Evolutionary conservation across 768 basidiomycete species (phyloP), one percentile per base, ranked within the genome.

Genomic region (Tricholomella constricta): DNA sequence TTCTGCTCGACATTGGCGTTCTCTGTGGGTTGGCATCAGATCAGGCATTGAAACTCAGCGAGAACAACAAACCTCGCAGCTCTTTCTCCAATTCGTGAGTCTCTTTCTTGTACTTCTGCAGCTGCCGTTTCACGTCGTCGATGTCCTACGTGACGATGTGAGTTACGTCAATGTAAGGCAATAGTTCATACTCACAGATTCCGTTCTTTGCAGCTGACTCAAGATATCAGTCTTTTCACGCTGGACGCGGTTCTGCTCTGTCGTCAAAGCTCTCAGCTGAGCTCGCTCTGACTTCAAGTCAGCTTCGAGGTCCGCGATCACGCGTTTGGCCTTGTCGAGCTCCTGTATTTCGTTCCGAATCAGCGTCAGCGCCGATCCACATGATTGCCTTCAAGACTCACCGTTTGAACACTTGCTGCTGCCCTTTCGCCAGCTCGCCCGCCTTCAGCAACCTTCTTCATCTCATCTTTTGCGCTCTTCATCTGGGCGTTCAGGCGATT

Each of bases 61-160:
- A 7, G 36, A 19, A 45, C 23, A 55, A 48, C 79, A 23, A 64
- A 88, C 90, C 77, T 71, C 88, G 79, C 38, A 92, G 76, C 53
- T 93, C 89, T 43, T 72, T 76, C 66, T 92, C 90, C 23, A 94
- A 74, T 17, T 82, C 81, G 22, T 83, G 77, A 57, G 87, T 92
- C 61, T 90, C 86, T 52, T 83, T 81, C 69, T 90, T 93, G 67
- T 82, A 73, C 50, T 76, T 77, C 38, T 85, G 81, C 6, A 92
- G 67, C 29, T 93, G 85, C 11, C 78, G 68, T 57, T 83, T 85
- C 37, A 93, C 81, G 45, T 86, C 88, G 22, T 87, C 82, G 81
- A 93, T 90, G 62, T 91, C 89, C 89, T 92, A 59, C 20, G 20
- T 25, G 45, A 55, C 46, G 37, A 44, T 48, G 19, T 45, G 41